These are phyloP conservation scores for Podospora sp. DNA, from an alignment of 495 filamentous ascomycete species.

Conservation along the genomic window DNA sequence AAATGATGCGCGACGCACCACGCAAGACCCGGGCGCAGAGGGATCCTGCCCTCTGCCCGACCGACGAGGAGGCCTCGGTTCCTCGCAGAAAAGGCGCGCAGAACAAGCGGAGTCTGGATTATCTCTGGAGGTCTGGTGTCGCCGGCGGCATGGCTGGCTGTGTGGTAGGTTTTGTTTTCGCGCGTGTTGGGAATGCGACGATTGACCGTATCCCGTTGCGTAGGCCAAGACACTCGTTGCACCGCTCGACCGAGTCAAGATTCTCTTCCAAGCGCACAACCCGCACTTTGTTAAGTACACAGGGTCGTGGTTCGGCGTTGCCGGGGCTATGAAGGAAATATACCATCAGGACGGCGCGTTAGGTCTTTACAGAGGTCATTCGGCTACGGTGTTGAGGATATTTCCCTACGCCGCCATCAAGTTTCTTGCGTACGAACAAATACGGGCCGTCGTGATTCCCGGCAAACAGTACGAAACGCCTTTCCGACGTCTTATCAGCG, in stretches of 20 bases:
- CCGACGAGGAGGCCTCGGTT: slow-evolving; percentile 43
- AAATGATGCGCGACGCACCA: slow-evolving; percentile 33
- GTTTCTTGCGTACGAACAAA: slow-evolving; percentile 96
- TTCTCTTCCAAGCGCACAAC: slow-evolving; percentile 94
- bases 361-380: slow-evolving; percentile 91
- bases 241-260: slow-evolving; percentile 96
- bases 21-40: slow-evolving; percentile 22
- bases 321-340: slow-evolving; percentile 78
- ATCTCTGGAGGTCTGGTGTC: slow-evolving; percentile 75
- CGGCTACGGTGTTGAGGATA: slow-evolving; percentile 88
- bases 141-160: slow-evolving; percentile 89
- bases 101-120: slow-evolving; percentile 76
- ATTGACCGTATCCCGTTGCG: slow-evolving; percentile 17
- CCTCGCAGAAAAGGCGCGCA: slow-evolving; percentile 35
- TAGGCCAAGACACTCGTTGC: slow-evolving; percentile 95
- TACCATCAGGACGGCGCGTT: slow-evolving; percentile 68
- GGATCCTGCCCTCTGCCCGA: slow-evolving; percentile 38
- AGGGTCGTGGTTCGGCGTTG: slow-evolving; percentile 80
- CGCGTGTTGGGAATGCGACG: not conserved
- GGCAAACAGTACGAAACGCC: slow-evolving; percentile 74
- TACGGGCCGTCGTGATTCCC: slow-evolving; percentile 74
- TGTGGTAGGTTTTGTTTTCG: slow-evolving; percentile 60
- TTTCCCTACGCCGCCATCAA: slow-evolving; percentile 98
- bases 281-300: slow-evolving; percentile 92
- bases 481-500: slow-evolving; percentile 73